Conservation (phyloP, 441 rosid genomes). For the Mallotus repandus region DNA sequence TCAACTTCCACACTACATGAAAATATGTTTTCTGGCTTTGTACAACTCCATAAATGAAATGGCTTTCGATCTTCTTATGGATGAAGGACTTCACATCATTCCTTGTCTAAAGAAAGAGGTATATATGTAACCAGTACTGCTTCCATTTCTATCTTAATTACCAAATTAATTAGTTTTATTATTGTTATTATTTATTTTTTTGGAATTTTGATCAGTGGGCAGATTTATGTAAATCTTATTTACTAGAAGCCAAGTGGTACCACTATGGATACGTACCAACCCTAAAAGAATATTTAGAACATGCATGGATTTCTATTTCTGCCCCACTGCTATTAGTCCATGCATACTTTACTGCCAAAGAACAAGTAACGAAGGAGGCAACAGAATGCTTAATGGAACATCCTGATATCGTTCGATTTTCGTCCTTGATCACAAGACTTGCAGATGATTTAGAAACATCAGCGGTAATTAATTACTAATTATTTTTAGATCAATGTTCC, state of each 20-base stretch:
- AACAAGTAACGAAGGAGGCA: conserved; percentile 8
- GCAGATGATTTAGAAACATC: conserved; percentile 23
- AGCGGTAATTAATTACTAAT: background rate
- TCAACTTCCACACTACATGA: conserved; percentile 36
- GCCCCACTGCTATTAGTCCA: conserved; percentile 8
- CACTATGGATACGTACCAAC: conserved; percentile 10
- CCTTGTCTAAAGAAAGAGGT: conserved; percentile 12
- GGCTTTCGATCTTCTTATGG: conserved; percentile 12
- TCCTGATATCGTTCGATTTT: conserved; percentile 4
- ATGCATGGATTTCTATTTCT: conserved; percentile 15
- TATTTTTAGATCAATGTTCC: too few relatives aligned
- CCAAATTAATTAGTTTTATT: too few relatives aligned
- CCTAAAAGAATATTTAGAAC: conserved; percentile 15
- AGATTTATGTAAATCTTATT: conserved; percentile 14
- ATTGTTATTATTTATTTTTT: background rate
- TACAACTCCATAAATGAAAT: conserved; percentile 25
- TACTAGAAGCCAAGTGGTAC: conserved; percentile 23
- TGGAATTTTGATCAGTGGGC: conserved; percentile 11
- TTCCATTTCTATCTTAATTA: too few relatives aligned
- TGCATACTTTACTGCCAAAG: background rate
- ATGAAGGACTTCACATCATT: conserved; percentile 12
- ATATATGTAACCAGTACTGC: background rate
- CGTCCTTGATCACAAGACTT: conserved; percentile 14
- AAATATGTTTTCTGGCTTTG: conserved; percentile 21
- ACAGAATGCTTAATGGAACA: background rate